These are phyloP conservation scores for Aspergillus sp. DNA, from an alignment of 2,329 filamentous ascomycete genomes.

Conservation along the genomic window DNA sequence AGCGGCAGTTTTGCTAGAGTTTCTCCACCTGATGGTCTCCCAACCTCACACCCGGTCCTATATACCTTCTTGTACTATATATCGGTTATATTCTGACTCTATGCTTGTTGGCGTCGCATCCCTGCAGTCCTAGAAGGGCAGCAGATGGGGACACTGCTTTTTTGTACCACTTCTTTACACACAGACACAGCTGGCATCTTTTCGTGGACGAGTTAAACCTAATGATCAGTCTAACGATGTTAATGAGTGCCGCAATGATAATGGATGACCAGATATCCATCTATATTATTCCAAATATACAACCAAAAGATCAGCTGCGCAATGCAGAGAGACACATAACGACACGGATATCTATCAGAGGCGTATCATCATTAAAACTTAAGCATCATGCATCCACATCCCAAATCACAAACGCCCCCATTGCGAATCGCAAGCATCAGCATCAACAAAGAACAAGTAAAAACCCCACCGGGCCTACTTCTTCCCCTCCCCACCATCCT, in stretches of 20 bases:
- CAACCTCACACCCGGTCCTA: background rate
- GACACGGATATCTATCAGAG: background rate
- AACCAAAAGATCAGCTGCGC: too few relatives aligned
- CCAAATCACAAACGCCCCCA: background rate
- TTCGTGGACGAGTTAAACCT: constrained; percentile 4
- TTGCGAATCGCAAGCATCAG: too few relatives aligned
- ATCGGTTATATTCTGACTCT: constrained; percentile 8
- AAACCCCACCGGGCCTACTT: background rate
- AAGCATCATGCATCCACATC: background rate
- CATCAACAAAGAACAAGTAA: background rate
- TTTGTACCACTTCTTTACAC: background rate
- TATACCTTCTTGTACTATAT: constrained; percentile 24
- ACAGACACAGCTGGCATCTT: background rate
- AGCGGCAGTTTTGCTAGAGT: constrained; percentile 65
- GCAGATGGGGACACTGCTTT: background rate
- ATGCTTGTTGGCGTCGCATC: constrained; percentile 15
- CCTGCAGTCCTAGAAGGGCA: constrained; percentile 5
- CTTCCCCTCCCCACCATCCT: constrained; percentile 29
- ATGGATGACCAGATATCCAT: background rate
- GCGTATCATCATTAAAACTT: constrained; percentile 3
- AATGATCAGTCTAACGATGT: constrained; percentile 5
- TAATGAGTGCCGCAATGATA: background rate
- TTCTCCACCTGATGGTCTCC: too few relatives aligned
- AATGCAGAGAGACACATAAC: background rate
- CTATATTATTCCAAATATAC: background rate